phyloP scores from a whole-genome alignment of 129 eudicot genomes.

The Silybum marianum region DNA sequence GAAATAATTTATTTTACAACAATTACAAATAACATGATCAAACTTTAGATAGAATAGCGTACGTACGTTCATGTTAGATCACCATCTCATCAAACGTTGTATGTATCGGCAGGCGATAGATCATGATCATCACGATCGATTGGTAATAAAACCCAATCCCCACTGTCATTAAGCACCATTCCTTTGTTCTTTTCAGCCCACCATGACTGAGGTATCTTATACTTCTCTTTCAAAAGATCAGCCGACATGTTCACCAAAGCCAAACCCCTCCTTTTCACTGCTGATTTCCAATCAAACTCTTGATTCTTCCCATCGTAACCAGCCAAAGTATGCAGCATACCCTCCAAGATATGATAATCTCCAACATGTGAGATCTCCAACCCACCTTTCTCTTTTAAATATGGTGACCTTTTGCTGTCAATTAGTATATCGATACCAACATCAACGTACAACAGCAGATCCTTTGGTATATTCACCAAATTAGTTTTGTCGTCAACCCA shows the following conservation, averaged over 20 bases:
- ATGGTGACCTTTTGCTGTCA: slow-evolving; percentile 25
- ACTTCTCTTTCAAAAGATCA: slow-evolving; percentile 23
- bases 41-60: neutral
- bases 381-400: slow-evolving; percentile 13
- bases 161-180: slow-evolving; percentile 28
- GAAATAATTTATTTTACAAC: too few species aligned
- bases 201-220: slow-evolving; percentile 21
- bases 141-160: slow-evolving; percentile 33
- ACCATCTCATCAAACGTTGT: neutral
- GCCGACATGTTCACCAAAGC: slow-evolving; percentile 20
- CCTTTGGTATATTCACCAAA: slow-evolving; percentile 18
- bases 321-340: slow-evolving; percentile 32
- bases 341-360: slow-evolving; percentile 29
- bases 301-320: slow-evolving; percentile 27
- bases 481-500: neutral
- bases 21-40: too few species aligned
- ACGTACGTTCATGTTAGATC: neutral
- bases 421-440: slow-evolving; percentile 31
- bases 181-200: slow-evolving; percentile 33
- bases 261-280: slow-evolving; percentile 15
- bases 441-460: slow-evolving; percentile 17
- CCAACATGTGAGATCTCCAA: neutral
- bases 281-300: slow-evolving; percentile 19
- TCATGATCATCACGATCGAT: slow-evolving; percentile 30
- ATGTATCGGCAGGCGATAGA: neutral